Percentiles rank a stretch among this genome's conserved stretches.
phyloP scores from a whole-genome alignment of 2,329 filamentous ascomycete genomes.

The Aspergillus ochraceus region DNA sequence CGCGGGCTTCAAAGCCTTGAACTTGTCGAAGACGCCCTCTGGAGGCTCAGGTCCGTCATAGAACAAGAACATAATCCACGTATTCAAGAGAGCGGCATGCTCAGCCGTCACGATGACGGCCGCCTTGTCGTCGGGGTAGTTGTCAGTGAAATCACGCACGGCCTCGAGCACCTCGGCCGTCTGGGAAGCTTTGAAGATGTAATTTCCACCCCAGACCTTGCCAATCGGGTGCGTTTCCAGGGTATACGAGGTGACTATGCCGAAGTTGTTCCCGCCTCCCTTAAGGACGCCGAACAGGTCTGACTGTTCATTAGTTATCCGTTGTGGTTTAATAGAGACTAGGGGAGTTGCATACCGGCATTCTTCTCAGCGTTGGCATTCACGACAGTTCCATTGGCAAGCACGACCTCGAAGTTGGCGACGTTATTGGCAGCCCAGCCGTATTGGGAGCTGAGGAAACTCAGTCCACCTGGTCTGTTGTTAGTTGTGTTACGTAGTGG shows the following conservation, averaged over 20 bases:
- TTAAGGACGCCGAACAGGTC: constrained; percentile 46
- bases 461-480: constrained; percentile 33
- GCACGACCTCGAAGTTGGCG: constrained; percentile 48
- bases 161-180: constrained; percentile 36
- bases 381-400: constrained; percentile 48
- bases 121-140: constrained; percentile 61
- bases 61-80: constrained; percentile 63
- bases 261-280: constrained; percentile 47
- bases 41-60: constrained; percentile 60
- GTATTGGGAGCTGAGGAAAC: constrained; percentile 54
- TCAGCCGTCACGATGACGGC: constrained; percentile 60
- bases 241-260: constrained; percentile 44
- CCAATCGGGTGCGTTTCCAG: constrained; percentile 34
- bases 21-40: constrained; percentile 56
- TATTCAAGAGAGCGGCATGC: constrained; percentile 49
- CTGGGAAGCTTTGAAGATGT: constrained; percentile 40
- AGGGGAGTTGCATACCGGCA: constrained; percentile 17
- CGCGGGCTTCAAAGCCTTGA: constrained; percentile 49
- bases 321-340: not conserved
- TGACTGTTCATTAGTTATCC: constrained; percentile 3
- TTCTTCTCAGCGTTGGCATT: constrained; percentile 42
- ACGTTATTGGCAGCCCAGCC: constrained; percentile 52
- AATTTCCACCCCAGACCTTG: constrained; percentile 51
- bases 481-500: constrained; percentile 7
- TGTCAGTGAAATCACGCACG: constrained; percentile 36